These are phyloP conservation scores for Chlorella vulgaris DNA, from an alignment of 139 green algal species.

Conservation along the genomic window DNA sequence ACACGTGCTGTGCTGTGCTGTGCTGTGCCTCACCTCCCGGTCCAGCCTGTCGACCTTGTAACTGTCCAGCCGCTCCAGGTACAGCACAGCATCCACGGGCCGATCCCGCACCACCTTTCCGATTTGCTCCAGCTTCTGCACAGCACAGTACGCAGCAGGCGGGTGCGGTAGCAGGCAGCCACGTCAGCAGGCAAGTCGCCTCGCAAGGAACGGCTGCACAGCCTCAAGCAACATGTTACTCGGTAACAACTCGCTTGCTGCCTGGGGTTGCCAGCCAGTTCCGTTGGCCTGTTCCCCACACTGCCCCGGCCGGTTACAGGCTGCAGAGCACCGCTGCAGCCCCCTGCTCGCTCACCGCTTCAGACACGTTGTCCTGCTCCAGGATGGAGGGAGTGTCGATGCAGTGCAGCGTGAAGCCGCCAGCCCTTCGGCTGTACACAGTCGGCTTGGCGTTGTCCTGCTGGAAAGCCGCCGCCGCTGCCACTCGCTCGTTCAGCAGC, in stretches of 20 bases:
- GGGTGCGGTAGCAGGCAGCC: background rate
- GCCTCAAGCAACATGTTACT: too few relatives aligned
- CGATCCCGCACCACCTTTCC: constrained; percentile 23
- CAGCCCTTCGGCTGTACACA: constrained; percentile 16
- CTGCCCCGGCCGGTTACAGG: too few relatives aligned
- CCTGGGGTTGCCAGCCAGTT: too few relatives aligned
- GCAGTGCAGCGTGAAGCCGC: constrained; percentile 67
- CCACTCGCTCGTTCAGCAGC: constrained; percentile 65
- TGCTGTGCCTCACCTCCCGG: constrained; percentile 28
- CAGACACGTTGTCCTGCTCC: constrained; percentile 62
- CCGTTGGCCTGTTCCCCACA: too few relatives aligned
- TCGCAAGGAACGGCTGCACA: too few relatives aligned
- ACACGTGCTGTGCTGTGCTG: too few relatives aligned
- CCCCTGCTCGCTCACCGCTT: constrained; percentile 34
- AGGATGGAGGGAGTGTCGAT: constrained; percentile 82
- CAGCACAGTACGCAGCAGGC: background rate
- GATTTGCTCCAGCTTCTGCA: constrained; percentile 41
- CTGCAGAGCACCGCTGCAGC: background rate
- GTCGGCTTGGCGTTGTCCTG: constrained; percentile 38
- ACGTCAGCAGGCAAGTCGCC: too few relatives aligned
- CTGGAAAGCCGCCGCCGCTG: constrained; percentile 57
- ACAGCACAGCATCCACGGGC: constrained; percentile 72
- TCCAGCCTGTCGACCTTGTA: constrained; percentile 68
- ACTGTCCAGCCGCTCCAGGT: constrained; percentile 73
- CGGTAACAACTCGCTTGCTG: too few relatives aligned